Evolutionary conservation across 495 filamentous ascomycete species (phyloP).

Genomic region (Penicillium canariense): DNA sequence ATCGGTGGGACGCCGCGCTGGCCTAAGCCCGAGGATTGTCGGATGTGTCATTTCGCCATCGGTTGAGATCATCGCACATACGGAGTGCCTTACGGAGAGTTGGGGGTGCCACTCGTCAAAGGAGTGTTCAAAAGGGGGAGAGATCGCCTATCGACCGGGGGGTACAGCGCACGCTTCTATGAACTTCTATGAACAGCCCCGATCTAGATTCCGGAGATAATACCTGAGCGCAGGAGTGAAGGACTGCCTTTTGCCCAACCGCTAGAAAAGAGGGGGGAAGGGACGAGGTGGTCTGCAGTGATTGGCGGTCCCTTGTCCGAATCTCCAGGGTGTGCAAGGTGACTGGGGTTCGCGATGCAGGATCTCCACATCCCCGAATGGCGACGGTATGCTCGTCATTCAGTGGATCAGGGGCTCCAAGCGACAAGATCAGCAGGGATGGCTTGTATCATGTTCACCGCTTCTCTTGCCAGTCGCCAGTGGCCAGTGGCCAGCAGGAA

Average conservation of each 20-base stretch:
- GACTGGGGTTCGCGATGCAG: conserved; percentile 19
- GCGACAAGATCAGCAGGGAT: conserved; percentile 23
- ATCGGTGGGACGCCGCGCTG: not conserved
- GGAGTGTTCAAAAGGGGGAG: not conserved
- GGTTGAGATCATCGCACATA: conserved; percentile 5
- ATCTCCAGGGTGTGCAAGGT: conserved; percentile 5
- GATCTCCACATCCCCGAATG: conserved; percentile 26
- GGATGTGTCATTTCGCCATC: conserved; percentile 13
- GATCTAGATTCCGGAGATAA: conserved; percentile 1
- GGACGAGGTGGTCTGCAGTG: conserved; percentile 13
- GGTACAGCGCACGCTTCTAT: not conserved
- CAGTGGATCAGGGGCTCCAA: conserved; percentile 31
- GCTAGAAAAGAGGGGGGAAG: not conserved
- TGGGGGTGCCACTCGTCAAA: not conserved
- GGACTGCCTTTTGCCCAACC: not conserved
- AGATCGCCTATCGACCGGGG: not conserved
- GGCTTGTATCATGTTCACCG: conserved; percentile 29
- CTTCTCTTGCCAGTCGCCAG: conserved; percentile 22
- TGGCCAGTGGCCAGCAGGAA: not conserved
- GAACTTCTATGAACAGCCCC: not conserved
- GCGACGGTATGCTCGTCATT: conserved; percentile 30
- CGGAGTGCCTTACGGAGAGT: not conserved
- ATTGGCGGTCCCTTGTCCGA: conserved; percentile 13
- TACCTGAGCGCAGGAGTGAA: not conserved
- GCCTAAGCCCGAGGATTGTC: not conserved